Evolutionary conservation across 2,329 filamentous ascomycete species (phyloP), one percentile per base, ranked within the genome.

Genomic region (Colletotrichum shisoi): DNA sequence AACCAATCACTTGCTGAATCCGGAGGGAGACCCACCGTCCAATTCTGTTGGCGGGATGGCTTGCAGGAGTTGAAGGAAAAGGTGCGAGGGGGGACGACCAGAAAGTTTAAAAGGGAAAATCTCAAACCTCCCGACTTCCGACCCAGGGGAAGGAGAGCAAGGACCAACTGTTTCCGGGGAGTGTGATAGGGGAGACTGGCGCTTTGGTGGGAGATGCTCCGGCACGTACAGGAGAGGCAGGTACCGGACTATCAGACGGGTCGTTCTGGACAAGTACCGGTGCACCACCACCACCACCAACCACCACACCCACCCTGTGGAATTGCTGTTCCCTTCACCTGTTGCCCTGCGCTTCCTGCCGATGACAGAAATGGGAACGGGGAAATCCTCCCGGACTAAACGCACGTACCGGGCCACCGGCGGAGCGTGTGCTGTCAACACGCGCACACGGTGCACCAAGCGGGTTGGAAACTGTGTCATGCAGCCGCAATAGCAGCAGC

Each of bases 121-220:
- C 61, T 63, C 61, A 63, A 64, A 67, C 64, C 45, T 53, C 21
- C 54, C 48, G 42, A 64, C 42, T 57, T 46, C 19, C 27, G 19
- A 27, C 17, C 60, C 42, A 53, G 19, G 44, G 59, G 56, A 59
- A 45, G 13, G 7, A 19, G 60, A 53, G 63, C 51, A 49, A 24
- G 53, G 53, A 58, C 60, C 64, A 58, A 39, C 53, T 15, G 40
- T 67, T 64, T 64, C 64, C 48, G 60, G 64, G 64, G 64, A 27
- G 62, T 21, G 19, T 39, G 57, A 27, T 51, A 57, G 63, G 31
- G 42, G 49, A 7, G 34, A 9, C 31, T n/a, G 42, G 62, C 24
- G 21, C 8, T 37, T 19, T 39, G 45, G 46, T 21, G 53, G 46
- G 21, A 44, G 53, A 58, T 53, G 46, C 34, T 42, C 48, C 49